Percentiles rank a stretch among this genome's conserved stretches.
Evolutionary conservation across 768 basidiomycete genomes (phyloP).

Genomic region (Ramaria sp.): DNA sequence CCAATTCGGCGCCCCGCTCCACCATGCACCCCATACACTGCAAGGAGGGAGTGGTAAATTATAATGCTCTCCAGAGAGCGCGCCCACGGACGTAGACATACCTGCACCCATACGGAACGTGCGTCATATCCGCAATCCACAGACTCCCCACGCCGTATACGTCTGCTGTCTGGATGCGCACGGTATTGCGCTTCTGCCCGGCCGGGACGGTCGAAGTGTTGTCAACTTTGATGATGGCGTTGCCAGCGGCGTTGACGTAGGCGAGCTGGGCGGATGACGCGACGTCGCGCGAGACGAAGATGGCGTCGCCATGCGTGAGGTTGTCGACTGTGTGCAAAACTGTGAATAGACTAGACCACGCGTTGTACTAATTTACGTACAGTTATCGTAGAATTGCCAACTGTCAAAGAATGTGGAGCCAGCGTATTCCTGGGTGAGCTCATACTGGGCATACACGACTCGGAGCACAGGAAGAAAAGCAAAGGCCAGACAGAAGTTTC

Average conservation of each 20-base stretch:
- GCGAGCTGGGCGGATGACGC: constrained; percentile 9
- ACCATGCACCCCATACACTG: constrained; percentile 45
- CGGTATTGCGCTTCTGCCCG: constrained; percentile 54
- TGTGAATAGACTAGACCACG: neutral
- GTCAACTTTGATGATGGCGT: constrained; percentile 17
- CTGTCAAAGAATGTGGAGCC: constrained; percentile 56
- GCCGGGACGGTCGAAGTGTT: constrained; percentile 14
- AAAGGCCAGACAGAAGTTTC: neutral
- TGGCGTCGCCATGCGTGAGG: constrained; percentile 54
- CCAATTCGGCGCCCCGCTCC: constrained; percentile 49
- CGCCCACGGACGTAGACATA: neutral
- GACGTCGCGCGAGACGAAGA: constrained; percentile 14
- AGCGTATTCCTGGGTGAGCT: constrained; percentile 43
- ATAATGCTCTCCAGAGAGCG: neutral
- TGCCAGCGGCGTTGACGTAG: constrained; percentile 12
- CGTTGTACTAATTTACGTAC: constrained; percentile 23
- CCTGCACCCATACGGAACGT: constrained; percentile 36
- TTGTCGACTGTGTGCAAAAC: constrained; percentile 42
- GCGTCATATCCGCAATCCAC: constrained; percentile 54
- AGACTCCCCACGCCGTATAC: constrained; percentile 47
- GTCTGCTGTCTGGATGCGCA: constrained; percentile 50
- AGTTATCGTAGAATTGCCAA: constrained; percentile 54
- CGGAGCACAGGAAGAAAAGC: neutral
- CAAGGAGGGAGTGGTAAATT: neutral
- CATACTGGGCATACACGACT: constrained; percentile 23